Conservation (phyloP, 352 stramenopile species). For the Pythium scleroteichum region DNA sequence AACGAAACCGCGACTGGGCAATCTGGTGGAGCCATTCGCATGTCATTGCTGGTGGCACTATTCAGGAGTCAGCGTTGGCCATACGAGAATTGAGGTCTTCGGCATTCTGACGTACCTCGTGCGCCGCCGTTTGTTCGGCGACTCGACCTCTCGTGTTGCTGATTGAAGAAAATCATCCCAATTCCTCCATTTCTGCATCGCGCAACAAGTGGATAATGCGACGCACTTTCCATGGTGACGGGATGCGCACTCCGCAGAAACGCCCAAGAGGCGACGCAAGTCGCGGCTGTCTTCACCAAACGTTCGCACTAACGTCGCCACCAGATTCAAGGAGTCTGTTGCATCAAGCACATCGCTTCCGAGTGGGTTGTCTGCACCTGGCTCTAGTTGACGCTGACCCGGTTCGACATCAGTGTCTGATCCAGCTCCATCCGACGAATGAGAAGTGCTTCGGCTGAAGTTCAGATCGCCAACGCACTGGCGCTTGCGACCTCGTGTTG, state of each 20-base stretch:
- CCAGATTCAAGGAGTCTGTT: constrained; percentile 26
- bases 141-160: not conserved
- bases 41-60: not conserved
- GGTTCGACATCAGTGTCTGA: not conserved
- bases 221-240: not conserved
- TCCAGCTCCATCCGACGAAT: not conserved
- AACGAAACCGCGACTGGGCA: too few species aligned
- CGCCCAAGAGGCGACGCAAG: constrained; percentile 30
- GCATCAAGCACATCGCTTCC: constrained; percentile 7
- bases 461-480: not conserved
- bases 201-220: not conserved
- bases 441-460: too few species aligned
- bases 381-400: constrained; percentile 5
- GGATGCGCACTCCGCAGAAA: constrained; percentile 20
- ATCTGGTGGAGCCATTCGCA: too few species aligned
- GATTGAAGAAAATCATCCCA: constrained; percentile 23
- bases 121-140: constrained; percentile 15
- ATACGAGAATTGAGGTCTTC: too few species aligned
- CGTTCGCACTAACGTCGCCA: constrained; percentile 28
- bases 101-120: not conserved
- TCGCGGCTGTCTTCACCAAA: constrained; percentile 35
- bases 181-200: constrained; percentile 17
- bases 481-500: not conserved
- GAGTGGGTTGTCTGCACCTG: not conserved
- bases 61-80: too few species aligned